These are phyloP conservation scores for Musa itinerans DNA, from an alignment of 176 grass and related monocot species.

Conservation along the genomic window DNA sequence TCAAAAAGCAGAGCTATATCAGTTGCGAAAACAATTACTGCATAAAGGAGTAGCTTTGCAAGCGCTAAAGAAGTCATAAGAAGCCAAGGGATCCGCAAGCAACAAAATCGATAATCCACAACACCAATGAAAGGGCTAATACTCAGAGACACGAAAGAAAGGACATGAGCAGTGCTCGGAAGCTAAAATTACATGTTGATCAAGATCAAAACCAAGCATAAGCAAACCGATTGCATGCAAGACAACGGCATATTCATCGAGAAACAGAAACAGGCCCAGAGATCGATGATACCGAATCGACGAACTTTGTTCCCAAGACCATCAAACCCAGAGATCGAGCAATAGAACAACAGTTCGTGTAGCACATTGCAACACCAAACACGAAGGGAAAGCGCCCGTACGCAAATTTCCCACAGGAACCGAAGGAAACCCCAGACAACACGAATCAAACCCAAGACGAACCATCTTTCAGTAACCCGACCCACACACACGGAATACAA, in stretches of 20 bases:
- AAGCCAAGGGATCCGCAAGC: background rate
- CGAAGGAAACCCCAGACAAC: too few species aligned
- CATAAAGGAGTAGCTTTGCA: conserved; percentile 10
- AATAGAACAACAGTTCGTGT: too few species aligned
- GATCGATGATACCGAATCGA: background rate
- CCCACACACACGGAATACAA: background rate
- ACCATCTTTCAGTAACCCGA: too few species aligned
- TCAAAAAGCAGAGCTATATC: background rate
- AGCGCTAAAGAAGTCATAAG: background rate
- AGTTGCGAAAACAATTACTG: background rate
- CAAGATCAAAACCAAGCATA: background rate
- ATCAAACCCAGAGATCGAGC: background rate
- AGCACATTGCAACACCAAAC: too few species aligned
- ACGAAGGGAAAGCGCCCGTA: too few species aligned
- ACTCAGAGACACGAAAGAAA: too few species aligned
- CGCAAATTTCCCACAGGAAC: too few species aligned
- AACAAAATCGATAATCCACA: background rate
- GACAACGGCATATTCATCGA: too few species aligned
- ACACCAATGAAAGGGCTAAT: background rate
- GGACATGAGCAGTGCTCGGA: too few species aligned
- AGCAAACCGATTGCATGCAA: background rate
- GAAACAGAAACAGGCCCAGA: background rate
- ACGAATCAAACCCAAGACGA: too few species aligned
- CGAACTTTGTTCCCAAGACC: background rate
- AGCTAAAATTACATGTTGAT: too few species aligned